These are phyloP conservation scores for Schizothecium vesticola DNA, from an alignment of 495 filamentous ascomycete species.

Conservation along the genomic window DNA sequence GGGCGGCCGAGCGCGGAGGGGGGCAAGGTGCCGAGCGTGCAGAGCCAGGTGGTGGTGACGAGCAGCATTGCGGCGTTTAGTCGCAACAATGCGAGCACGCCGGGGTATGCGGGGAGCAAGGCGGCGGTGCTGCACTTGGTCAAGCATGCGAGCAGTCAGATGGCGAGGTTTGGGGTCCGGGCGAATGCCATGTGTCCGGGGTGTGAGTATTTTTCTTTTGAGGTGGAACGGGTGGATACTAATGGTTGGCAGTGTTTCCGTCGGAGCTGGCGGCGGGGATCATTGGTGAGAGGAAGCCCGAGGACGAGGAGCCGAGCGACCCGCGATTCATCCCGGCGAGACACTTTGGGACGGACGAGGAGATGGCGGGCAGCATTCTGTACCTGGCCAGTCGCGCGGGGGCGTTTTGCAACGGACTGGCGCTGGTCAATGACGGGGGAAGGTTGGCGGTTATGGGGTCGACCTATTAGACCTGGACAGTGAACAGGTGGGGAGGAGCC, in stretches of 20 bases:
- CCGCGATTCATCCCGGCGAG: conserved; percentile 46
- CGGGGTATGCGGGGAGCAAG: conserved; percentile 59
- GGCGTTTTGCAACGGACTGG: conserved; percentile 53
- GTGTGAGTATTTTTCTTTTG: conserved; percentile 41
- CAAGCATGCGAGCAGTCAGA: conserved; percentile 51
- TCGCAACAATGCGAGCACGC: conserved; percentile 34
- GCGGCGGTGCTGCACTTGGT: conserved; percentile 55
- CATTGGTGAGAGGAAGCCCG: conserved; percentile 36
- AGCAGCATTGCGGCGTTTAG: conserved; percentile 51
- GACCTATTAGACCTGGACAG: conserved; percentile 32
- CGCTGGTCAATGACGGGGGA: conserved; percentile 54
- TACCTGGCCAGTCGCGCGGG: conserved; percentile 54
- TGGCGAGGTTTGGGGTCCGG: conserved; percentile 51
- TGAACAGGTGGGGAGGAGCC: too few species aligned
- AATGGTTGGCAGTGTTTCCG: conserved; percentile 42
- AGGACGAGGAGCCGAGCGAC: conserved; percentile 27
- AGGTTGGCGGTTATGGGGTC: conserved; percentile 39
- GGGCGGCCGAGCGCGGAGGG: conserved; percentile 7
- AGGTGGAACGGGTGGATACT: conserved; percentile 27
- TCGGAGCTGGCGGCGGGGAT: conserved; percentile 48
- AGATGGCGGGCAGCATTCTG: conserved; percentile 53
- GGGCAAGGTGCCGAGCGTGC: conserved; percentile 24
- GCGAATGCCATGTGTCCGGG: conserved; percentile 63
- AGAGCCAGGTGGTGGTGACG: conserved; percentile 52
- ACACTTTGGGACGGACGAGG: conserved; percentile 48